Base-by-base conservation (phyloP, 2,329 filamentous ascomycete genomes). In the Pezicula carpinea region DNA sequence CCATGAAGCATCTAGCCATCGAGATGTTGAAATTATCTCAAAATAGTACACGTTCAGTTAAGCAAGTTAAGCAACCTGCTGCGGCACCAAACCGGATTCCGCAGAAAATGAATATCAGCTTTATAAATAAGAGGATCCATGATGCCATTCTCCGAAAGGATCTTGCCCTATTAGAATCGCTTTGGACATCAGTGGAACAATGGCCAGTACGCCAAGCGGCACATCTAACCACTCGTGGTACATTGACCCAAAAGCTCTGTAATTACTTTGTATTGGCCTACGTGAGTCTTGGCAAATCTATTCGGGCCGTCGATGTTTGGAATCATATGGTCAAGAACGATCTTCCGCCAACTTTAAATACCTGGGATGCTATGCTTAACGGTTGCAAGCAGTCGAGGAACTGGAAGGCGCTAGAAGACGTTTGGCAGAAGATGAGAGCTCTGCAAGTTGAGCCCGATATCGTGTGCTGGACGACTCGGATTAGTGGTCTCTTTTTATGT, bases 331-430 rank as follows among this genome's bases (percentile, higher is more conserved):
- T 75, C 13, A 61, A 67, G 36, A 64, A 76, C 43, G 79, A 76
- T 1, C 61, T 85, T 23, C 64, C 69, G 47, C 83, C 87, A 13
- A 82, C 75, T 6, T 58, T 84, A 46, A 75, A 70, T 55, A 85
- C 87, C 0, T 93, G 86, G 78, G 85, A 82, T 33, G 70, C 79
- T 36, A 85, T 93, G 77, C 78, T 93, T 54, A 74, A 79, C 47
- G 87, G 87, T 1, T 89, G 83, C 65, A 78, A 76, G 59, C 73
- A 71, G 42, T 73, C 79, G 42, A 72, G 73, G 45, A 82, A 89
- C 56, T 54, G 72, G 0, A 63, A 69, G n/a, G 80, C 75, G 18
- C 70, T 91, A 50, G 77, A 83, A 46, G 72, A 72, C 1, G 74
- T 90, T 26, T 95, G 89, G 88, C 55, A 66, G 0, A 79, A 77